phyloP scores from a whole-genome alignment of 164 flowering plant genomes.

The Vitis labrusca region DNA sequence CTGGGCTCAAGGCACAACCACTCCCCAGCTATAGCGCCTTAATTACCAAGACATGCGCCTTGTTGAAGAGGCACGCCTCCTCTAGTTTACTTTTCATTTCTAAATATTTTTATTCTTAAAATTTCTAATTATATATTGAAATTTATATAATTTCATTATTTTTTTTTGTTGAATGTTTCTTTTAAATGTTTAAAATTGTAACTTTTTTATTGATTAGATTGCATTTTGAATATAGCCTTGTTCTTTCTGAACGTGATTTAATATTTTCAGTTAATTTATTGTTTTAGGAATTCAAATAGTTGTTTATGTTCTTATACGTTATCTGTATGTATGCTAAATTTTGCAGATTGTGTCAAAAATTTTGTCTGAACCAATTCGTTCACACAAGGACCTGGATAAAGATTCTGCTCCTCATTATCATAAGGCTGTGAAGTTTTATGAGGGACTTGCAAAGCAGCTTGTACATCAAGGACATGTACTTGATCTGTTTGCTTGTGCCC shows the following conservation, averaged over 20 bases:
- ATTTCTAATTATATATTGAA: no score
- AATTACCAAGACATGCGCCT: no score
- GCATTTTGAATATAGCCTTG: background rate
- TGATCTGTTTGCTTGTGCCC: slow-evolving; percentile 94
- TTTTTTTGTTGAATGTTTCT: no score
- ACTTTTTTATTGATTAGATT: no score
- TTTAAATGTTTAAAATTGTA: no score
- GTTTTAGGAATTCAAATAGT: background rate
- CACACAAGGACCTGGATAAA: slow-evolving; percentile 96
- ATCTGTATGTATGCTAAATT: background rate
- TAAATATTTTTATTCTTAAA: no score
- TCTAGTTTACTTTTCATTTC: no score
- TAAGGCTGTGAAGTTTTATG: slow-evolving; percentile 89
- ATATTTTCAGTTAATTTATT: background rate
- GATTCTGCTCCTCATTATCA: slow-evolving; percentile 85
- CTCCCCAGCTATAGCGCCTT: no score
- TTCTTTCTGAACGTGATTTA: background rate
- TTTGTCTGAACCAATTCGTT: slow-evolving; percentile 91
- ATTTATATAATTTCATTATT: no score
- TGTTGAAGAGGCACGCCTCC: no score
- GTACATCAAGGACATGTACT: slow-evolving; percentile 93
- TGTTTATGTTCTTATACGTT: slow-evolving; percentile 5
- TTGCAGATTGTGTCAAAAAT: slow-evolving; percentile 86
- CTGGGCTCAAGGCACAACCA: no score
- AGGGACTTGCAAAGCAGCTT: slow-evolving; percentile 90